A percentile compares a stretch with the other conserved stretches of the same genome.
phyloP scores from a whole-genome alignment of 352 stramenopile species.

The Globisporangium mamillatum region DNA sequence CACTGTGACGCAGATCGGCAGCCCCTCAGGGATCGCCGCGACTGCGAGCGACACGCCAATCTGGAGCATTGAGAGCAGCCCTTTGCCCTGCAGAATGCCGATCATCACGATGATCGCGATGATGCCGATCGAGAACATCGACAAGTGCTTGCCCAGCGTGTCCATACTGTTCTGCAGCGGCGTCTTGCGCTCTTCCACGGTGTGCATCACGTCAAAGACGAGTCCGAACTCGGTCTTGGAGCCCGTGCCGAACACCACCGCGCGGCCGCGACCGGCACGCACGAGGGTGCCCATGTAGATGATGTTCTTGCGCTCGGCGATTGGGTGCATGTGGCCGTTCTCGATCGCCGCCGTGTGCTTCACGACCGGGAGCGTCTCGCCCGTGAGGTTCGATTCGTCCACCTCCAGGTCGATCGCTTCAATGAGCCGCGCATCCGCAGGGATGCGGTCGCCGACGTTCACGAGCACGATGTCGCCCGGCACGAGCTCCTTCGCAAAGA shows the following conservation, averaged over 20 bases:
- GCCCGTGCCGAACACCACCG: constrained; percentile 94
- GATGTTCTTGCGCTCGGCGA: constrained; percentile 88
- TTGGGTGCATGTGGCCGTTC: constrained; percentile 61
- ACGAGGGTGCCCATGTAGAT: constrained; percentile 97
- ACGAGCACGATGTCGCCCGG: constrained; percentile 88
- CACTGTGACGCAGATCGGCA: constrained; percentile 82
- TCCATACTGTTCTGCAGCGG: constrained; percentile 96
- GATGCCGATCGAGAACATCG: constrained; percentile 90
- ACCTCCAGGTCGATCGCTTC: constrained; percentile 87
- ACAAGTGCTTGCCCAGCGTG: constrained; percentile 94
- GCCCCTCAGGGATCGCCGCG: constrained; percentile 71
- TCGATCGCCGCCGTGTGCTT: constrained; percentile 66
- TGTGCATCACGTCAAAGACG: constrained; percentile 93
- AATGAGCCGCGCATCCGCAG: constrained; percentile 89
- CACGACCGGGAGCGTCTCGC: constrained; percentile 86
- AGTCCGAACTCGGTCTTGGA: constrained; percentile 94
- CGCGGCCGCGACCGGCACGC: constrained; percentile 87
- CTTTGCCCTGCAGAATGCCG: constrained; percentile 89
- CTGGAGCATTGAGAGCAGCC: constrained; percentile 94
- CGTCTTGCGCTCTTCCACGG: constrained; percentile 92
- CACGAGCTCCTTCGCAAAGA: constrained; percentile 75
- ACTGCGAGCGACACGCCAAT: constrained; percentile 92
- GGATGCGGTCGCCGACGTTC: constrained; percentile 91
- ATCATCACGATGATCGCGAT: constrained; percentile 94
- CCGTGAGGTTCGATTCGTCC: constrained; percentile 94